phyloP scores from a whole-genome alignment of 345 rosid species.

The Salix udensis region DNA sequence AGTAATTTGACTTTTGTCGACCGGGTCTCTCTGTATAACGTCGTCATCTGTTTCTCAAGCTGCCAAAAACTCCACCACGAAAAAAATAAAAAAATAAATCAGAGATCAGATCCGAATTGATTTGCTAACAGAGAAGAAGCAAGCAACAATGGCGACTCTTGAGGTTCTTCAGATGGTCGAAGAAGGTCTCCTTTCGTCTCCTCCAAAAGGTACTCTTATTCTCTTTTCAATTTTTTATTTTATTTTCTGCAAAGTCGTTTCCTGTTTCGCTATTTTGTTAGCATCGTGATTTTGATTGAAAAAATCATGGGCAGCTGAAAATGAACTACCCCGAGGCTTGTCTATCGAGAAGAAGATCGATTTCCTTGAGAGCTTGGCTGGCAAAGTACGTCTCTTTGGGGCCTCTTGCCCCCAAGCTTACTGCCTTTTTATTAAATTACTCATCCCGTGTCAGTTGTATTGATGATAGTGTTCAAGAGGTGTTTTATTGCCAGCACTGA shows the following conservation, averaged over 20 bases:
- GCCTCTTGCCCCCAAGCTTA: constrained; percentile 7
- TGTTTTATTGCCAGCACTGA: no score
- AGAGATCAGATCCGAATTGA: no score
- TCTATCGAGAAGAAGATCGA: constrained; percentile 92
- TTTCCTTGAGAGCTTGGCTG: constrained; percentile 76
- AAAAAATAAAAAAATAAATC: no score
- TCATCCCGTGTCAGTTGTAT: neutral
- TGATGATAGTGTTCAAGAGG: neutral
- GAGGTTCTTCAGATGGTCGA: constrained; percentile 57
- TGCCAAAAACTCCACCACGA: no score
- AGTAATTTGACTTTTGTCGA: no score
- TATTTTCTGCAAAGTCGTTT: neutral
- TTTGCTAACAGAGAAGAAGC: no score
- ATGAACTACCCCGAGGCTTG: constrained; percentile 48
- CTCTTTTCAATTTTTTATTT: neutral
- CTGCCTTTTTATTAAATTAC: neutral
- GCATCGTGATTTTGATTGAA: neutral
- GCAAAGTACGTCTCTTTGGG: constrained; percentile 48
- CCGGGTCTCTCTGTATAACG: no score
- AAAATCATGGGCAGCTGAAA: constrained; percentile 43
- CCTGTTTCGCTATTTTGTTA: neutral
- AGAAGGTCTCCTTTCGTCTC: constrained; percentile 45
- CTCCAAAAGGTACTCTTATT: constrained; percentile 39
- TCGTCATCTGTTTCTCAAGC: no score
- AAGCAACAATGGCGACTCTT: constrained; percentile 60